These are phyloP conservation scores for Elsinoe batatas DNA, from an alignment of 2,329 filamentous ascomycete species.

Conservation along the genomic window DNA sequence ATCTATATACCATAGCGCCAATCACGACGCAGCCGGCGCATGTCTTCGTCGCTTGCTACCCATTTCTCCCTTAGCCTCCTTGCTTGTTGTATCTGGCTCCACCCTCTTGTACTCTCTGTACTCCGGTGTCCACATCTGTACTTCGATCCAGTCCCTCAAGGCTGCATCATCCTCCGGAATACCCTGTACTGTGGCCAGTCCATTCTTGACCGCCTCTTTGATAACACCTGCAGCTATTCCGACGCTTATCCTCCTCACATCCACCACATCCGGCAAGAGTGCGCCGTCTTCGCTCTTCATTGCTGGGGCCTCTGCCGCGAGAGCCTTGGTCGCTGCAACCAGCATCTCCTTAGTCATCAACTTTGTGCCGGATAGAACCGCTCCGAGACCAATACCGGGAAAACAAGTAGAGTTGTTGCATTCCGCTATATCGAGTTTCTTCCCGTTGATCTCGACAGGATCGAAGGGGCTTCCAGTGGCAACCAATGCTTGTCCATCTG, in stretches of 20 bases:
- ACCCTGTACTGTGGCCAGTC: conserved; percentile 51
- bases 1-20: neutral
- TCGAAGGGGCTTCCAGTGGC: conserved; percentile 77
- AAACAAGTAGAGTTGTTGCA: conserved; percentile 86
- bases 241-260: conserved; percentile 66
- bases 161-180: conserved; percentile 52
- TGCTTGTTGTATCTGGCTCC: conserved; percentile 40
- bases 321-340: conserved; percentile 64
- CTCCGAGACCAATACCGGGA: conserved; percentile 74
- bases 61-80: conserved; percentile 51
- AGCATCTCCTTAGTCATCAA: conserved; percentile 69
- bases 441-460: conserved; percentile 53
- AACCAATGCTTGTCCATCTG: conserved; percentile 63
- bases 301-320: conserved; percentile 63
- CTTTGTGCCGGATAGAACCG: conserved; percentile 57
- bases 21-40: neutral
- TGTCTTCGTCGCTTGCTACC: conserved; percentile 26
- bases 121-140: conserved; percentile 70
- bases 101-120: conserved; percentile 57
- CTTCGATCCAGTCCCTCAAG: conserved; percentile 60
- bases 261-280: conserved; percentile 64
- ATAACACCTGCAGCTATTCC: conserved; percentile 69
- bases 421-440: conserved; percentile 56
- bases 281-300: conserved; percentile 54
- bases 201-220: conserved; percentile 58